Base-by-base conservation (phyloP, 176 grass and related monocot genomes). In the Melocanna baccifera region DNA sequence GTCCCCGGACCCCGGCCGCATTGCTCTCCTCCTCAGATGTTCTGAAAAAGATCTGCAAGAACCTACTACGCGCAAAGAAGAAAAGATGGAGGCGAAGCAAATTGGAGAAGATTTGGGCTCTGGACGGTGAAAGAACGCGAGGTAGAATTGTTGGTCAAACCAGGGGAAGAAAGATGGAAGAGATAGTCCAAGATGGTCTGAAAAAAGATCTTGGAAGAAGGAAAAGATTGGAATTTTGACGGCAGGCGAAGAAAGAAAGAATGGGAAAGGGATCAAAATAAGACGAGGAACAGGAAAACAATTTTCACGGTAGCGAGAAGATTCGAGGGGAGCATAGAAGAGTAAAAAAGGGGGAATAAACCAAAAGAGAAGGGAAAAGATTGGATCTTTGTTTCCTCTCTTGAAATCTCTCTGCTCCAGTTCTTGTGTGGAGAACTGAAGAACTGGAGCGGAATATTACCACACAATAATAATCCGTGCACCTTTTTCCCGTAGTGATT, bases 1-100 rank as follows among this genome's bases (percentile, higher is more conserved):
- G 26, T 79, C 72, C 45, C 57, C 83, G 58, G 56, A 48, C 63
- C 42, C 43, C 48, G 48, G 67, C 74, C 2, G 57, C 74, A 86
- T 86, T 87, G 23, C 48, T 62, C 50, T 67, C 76, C 62, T 46
- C 64, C 47, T 65, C 76, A 51, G 64, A 81, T 77, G 55, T 64
- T 71, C 53, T 50, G 18, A 8, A 42, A 30, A 22, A 62, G n/a
- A 10, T 30, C 4, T 25, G 41, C 22, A 63, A 64, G 34, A 25
- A 28, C 36, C 18, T 28, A 11, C 39, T 5, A 8, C 9, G 71
- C 19, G 4, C 32, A 12, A 36, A 67, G 9, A 80, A 11, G 16
- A 77, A 7, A 66, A 51, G 42, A 71, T 10, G 73, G 45, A n/a
- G 30, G 4, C 22, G 36, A 76, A 5, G 6, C 62, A 23, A 41